Evolutionary conservation across 192 early-diverging fungal genomes (phyloP).

Genomic region (Dissophora ornata): DNA sequence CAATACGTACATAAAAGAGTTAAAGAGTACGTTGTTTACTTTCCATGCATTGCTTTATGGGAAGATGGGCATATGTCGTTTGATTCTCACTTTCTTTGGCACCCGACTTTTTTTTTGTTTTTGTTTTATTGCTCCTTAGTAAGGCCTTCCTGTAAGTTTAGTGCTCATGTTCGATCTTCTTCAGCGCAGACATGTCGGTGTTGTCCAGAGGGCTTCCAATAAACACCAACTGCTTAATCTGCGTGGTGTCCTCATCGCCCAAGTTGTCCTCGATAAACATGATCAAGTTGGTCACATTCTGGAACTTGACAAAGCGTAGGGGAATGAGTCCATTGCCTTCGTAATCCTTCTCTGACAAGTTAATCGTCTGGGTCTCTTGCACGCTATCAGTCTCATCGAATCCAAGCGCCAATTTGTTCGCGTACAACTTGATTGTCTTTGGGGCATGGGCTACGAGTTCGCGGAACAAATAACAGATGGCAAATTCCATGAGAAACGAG

Average conservation of each 20-base stretch:
- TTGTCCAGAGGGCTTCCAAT: constrained; percentile 69
- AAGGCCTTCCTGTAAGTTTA: constrained; percentile 9
- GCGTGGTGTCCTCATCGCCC: constrained; percentile 84
- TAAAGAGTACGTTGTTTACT: too few relatives aligned
- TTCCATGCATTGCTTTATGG: too few relatives aligned
- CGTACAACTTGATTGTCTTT: constrained; percentile 87
- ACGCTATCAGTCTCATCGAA: constrained; percentile 90
- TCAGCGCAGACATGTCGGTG: constrained; percentile 49
- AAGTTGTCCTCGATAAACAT: constrained; percentile 91
- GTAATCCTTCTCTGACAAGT: constrained; percentile 76
- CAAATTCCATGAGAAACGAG: too few relatives aligned
- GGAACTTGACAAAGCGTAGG: constrained; percentile 95
- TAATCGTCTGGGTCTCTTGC: constrained; percentile 80
- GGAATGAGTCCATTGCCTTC: constrained; percentile 73
- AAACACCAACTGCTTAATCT: constrained; percentile 80
- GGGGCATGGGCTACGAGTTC: constrained; percentile 81
- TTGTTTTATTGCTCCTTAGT: too few relatives aligned
- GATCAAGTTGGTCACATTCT: constrained; percentile 83
- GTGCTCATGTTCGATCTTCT: constrained; percentile 49
- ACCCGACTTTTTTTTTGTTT: too few relatives aligned
- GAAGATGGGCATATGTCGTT: too few relatives aligned
- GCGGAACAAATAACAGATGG: neutral
- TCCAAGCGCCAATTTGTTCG: constrained; percentile 81
- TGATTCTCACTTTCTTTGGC: neutral
- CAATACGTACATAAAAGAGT: too few relatives aligned